phyloP scores from a whole-genome alignment of 257 asterid genomes.

The Petunia secreta region DNA sequence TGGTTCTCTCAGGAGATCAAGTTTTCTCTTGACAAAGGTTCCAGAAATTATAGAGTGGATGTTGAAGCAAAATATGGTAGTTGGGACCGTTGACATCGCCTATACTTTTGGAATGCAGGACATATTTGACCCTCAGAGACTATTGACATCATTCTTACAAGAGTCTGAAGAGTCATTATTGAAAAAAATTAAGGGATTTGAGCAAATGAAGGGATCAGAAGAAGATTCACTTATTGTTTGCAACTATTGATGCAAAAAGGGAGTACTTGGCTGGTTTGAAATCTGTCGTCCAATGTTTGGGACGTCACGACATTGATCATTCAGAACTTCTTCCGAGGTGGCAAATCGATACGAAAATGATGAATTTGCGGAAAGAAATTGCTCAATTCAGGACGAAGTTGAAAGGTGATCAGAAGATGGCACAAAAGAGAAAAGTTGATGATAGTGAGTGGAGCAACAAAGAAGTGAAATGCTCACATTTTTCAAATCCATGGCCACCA shows the following conservation, averaged over 20 bases:
- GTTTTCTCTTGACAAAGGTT: conserved; percentile 53
- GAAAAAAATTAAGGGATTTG: conserved; percentile 16
- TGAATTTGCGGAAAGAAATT: conserved; percentile 56
- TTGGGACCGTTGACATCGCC: conserved; percentile 67
- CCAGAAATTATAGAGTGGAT: conserved; percentile 62
- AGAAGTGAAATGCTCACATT: conserved; percentile 58
- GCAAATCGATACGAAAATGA: conserved; percentile 63
- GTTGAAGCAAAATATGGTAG: conserved; percentile 61
- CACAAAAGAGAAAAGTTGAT: conserved; percentile 57
- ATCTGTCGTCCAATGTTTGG: conserved; percentile 60
- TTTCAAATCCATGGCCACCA: conserved; percentile 38
- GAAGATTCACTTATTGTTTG: conserved; percentile 44
- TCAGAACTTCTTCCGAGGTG: conserved; percentile 68
- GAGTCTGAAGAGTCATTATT: conserved; percentile 48
- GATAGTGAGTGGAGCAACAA: conserved; percentile 48
- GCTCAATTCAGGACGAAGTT: conserved; percentile 25
- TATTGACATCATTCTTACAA: conserved; percentile 58
- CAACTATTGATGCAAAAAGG: conserved; percentile 59
- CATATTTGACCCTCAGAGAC: conserved; percentile 52
- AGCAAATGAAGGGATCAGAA: conserved; percentile 44
- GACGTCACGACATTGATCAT: conserved; percentile 62
- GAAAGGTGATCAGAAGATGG: conserved; percentile 38
- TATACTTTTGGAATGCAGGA: conserved; percentile 68
- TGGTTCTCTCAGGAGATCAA: conserved; percentile 54
- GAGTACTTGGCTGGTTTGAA: conserved; percentile 55